These are phyloP conservation scores for Trichothecium roseum DNA, from an alignment of 2,329 filamentous ascomycete species.

Conservation along the genomic window DNA sequence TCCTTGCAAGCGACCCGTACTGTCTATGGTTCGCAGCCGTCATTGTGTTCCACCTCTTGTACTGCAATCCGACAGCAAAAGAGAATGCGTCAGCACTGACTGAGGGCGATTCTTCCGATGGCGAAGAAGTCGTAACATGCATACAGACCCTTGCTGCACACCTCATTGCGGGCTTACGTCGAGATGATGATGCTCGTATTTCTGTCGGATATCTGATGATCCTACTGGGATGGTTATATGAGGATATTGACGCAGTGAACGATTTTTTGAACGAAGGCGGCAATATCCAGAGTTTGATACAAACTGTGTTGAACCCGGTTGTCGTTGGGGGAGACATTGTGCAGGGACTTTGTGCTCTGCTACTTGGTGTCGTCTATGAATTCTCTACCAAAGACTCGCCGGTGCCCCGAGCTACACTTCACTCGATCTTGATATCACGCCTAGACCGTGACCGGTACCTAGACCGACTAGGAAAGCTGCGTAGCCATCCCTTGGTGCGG, in stretches of 20 bases:
- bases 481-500: constrained; percentile 67
- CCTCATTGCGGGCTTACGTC: constrained; percentile 68
- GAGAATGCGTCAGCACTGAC: constrained; percentile 68
- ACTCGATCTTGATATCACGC: constrained; percentile 64
- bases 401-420: constrained; percentile 69
- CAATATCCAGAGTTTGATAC: constrained; percentile 77
- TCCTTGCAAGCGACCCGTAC: constrained; percentile 67
- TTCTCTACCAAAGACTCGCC: constrained; percentile 97
- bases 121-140: constrained; percentile 90
- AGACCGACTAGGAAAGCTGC: constrained; percentile 66
- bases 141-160: constrained; percentile 84
- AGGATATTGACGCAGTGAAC: constrained; percentile 83
- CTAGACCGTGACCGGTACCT: constrained; percentile 83
- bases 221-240: constrained; percentile 80
- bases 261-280: constrained; percentile 89
- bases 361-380: constrained; percentile 86
- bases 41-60: constrained; percentile 76
- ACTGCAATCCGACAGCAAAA: constrained; percentile 72
- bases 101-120: constrained; percentile 79
- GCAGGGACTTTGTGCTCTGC: constrained; percentile 71
- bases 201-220: constrained; percentile 83
- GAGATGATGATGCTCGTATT: constrained; percentile 67
- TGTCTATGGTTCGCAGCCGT: constrained; percentile 83
- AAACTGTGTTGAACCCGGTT: constrained; percentile 53
- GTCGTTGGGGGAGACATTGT: constrained; percentile 54